Evolutionary conservation across 2,329 filamentous ascomycete species (phyloP), one percentile per base, ranked within the genome.

Genomic region (Alternaria sp.): DNA sequence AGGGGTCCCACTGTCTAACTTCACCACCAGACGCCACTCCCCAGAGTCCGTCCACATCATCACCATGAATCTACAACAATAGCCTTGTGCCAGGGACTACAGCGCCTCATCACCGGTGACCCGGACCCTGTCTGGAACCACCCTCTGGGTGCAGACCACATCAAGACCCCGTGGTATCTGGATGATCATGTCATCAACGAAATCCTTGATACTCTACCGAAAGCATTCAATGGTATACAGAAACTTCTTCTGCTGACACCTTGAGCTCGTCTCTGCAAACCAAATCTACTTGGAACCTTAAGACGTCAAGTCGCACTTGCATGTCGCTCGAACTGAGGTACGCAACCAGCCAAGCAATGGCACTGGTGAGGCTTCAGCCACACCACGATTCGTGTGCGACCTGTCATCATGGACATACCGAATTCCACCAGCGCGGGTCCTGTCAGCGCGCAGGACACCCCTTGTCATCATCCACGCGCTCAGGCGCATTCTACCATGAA

Each of bases 381-480:
- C 66, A 56, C 47, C 64, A 68, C 65, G 65, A 49, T 47, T 57
- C 32, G 60, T 62, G 28, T 68, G 69, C 68, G 54, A 51, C 40
- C 62, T 62, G 57, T 59, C 56, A 63, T 45, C 47, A 57, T 52
- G 46, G 52, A 56, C 25, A 67, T 67, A 63, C 62, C 59, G 57
- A 62, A 60, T 54, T 62, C 52, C 54, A 56, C 47, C 51, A 51
- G 51, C 45, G 25, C 57, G 57, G 65, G 66, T 59, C 61, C 62
- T 67, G 71, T 75, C 70, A 77, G 71, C 74, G 66, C 74, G 72
- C 73, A 74, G 67, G 61, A 67, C 64, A 50, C 65, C 67, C 72
- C 74, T 67, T 75, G 73, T 65, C 66, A 44, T 64, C 65, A 57
- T 61, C 40, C 54, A 56, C 66, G 67, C 59, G 61, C 70, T 74